phyloP scores from a whole-genome alignment of 768 basidiomycete genomes.

The Trametopsis cervina region DNA sequence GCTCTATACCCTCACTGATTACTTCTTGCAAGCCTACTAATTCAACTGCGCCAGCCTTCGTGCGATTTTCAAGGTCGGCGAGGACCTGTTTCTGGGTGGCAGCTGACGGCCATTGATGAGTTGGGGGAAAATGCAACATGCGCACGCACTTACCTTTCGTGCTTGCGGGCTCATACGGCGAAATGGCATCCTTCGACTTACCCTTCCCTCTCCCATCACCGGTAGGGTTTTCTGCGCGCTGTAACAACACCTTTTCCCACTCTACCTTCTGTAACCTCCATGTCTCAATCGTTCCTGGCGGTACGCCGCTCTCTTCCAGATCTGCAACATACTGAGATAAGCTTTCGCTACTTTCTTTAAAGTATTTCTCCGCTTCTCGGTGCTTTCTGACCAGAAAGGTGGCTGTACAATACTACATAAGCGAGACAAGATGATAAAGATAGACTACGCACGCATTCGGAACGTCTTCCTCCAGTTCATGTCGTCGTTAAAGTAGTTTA shows the following conservation, averaged over 20 bases:
- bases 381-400: neutral
- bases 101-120: neutral
- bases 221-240: no score
- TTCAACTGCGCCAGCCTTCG: neutral
- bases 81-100: neutral
- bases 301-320: neutral
- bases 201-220: no score
- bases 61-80: neutral
- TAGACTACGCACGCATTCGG: constrained; percentile 8
- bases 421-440: neutral
- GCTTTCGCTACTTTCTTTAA: neutral
- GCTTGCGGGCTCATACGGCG: neutral
- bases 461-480: constrained; percentile 10
- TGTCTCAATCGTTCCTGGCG: neutral
- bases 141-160: neutral
- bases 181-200: neutral
- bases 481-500: constrained; percentile 13
- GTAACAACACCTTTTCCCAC: neutral
- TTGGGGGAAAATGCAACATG: neutral
- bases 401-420: neutral
- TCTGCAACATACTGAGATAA: neutral
- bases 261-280: neutral
- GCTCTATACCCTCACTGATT: neutral
- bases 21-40: neutral
- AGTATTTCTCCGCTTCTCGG: neutral